Evolutionary conservation across 2,329 filamentous ascomycete species (phyloP).

Genomic region (Phialemoniopsis sp.): DNA sequence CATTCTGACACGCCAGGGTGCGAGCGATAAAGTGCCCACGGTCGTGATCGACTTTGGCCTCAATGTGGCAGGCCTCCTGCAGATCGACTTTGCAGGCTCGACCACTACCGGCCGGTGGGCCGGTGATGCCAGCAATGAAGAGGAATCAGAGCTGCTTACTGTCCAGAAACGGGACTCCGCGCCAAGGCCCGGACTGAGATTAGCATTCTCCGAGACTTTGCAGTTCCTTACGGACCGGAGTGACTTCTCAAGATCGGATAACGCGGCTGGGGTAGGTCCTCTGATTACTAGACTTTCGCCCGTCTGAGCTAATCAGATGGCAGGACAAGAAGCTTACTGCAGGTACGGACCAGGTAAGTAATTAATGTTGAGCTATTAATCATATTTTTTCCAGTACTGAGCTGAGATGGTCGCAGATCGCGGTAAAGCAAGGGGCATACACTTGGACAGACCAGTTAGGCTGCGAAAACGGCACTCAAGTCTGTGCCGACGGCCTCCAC

Average conservation of each 20-base stretch:
- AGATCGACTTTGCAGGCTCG: conserved; percentile 34
- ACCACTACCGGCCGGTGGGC: conserved; percentile 10
- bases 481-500: conserved; percentile 48
- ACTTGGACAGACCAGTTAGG: conserved; percentile 40
- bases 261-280: conserved; percentile 21
- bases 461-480: conserved; percentile 34
- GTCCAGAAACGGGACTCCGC: not conserved
- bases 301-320: not conserved
- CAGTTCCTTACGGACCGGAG: conserved; percentile 37
- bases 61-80: conserved; percentile 38
- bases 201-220: conserved; percentile 45
- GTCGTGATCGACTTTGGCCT: conserved; percentile 46
- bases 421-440: conserved; percentile 33
- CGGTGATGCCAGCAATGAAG: conserved; percentile 7
- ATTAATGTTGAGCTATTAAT: not conserved
- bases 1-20: conserved; percentile 20
- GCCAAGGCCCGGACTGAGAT: conserved; percentile 31
- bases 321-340: conserved; percentile 27
- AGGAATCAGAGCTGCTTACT: no score
- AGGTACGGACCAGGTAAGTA: conserved; percentile 41
- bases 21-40: conserved; percentile 20
- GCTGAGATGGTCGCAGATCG: conserved; percentile 24
- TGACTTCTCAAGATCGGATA: conserved; percentile 45
- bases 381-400: no score
- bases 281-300: not conserved